Base-by-base conservation (phyloP, 129 eudicot species). In the Chrysanthemum makinoi region DNA sequence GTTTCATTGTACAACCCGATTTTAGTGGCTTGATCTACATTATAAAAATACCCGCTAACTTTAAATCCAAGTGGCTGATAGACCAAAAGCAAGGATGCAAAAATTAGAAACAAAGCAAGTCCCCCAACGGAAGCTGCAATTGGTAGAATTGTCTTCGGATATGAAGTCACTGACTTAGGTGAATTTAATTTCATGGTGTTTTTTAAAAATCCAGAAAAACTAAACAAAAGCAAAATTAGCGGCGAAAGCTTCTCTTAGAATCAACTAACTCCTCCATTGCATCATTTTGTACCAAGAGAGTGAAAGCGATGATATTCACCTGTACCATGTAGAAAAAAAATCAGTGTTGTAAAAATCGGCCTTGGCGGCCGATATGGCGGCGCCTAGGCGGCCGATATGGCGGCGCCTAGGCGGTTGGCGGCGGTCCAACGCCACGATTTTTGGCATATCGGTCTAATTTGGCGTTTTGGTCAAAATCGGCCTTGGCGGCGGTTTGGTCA, bases 11-110 rank as follows among this genome's bases (percentile, higher is more conserved):
- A 67, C 30, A 82, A 62, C 70, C 43, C 81, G 15, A 72, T 47
- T 44, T 69, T 70, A 16, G 78, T 57, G 10, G 87, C 58, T 73
- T 69, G 78, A 78, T 62, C 85, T n/a, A 60, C 79, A 11, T 80
- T 87, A 72, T 86, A 86, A 77, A 87, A 90, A 65, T 84, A 87
- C 50, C 83, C 85, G 19, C 85, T 78, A 66, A 94, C 78, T 16
- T 85, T 79, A 55, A 76, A 43, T 65, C 95, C 96, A 69, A 88
- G 71, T 47, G 97, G 99, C 54, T 84, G 89, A 39, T 95, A 83
- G 53, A 88, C 77, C 62, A 90, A 66, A 67, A 90, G 67, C 75
- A 89, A 75, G 5, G 96, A 95, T 62, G 88, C 86, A 17, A 91
- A 61, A 55, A 82, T 62, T 15, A 95, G 73, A 80, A 95, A 84